These are phyloP conservation scores for Pythium rhizo-oryzae DNA, from an alignment of 352 stramenopile species.

Conservation along the genomic window DNA sequence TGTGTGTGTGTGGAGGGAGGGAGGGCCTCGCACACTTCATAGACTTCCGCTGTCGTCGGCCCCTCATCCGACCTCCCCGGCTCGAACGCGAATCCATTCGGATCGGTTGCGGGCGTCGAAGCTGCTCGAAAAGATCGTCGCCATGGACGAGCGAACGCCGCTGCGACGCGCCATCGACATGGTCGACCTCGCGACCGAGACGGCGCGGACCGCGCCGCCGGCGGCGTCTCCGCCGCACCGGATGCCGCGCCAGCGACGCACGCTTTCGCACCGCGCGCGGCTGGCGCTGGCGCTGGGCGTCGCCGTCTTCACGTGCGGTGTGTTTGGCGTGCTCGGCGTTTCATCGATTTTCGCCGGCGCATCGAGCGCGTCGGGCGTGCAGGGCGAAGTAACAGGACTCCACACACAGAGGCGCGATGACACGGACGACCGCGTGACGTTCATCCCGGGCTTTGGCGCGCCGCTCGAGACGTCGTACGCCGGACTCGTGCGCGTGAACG, in stretches of 20 bases:
- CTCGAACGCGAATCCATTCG: too few relatives aligned
- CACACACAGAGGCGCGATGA: not conserved
- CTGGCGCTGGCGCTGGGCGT: constrained; percentile 5
- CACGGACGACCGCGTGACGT: constrained; percentile 49
- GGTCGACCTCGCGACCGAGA: constrained; percentile 12
- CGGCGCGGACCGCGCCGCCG: too few relatives aligned
- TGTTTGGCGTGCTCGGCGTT: constrained; percentile 4
- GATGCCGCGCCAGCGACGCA: not conserved
- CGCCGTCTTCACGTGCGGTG: constrained; percentile 1
- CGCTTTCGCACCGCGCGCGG: constrained; percentile 12
- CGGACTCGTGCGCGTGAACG: constrained; percentile 67
- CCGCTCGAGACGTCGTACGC: constrained; percentile 80
- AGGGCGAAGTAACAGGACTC: not conserved
- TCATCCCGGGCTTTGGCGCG: constrained; percentile 68
- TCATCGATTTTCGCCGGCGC: not conserved
- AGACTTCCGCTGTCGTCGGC: too few relatives aligned
- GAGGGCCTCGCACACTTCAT: too few relatives aligned
- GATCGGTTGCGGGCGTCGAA: too few relatives aligned
- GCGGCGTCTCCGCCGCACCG: not conserved
- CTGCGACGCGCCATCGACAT: constrained; percentile 36
- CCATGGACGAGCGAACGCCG: constrained; percentile 48
- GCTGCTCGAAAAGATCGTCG: not conserved
- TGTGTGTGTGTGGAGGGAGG: too few relatives aligned
- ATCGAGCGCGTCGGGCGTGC: not conserved
- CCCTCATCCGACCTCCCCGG: too few relatives aligned